Percentiles rank a stretch among this genome's conserved stretches.
Evolutionary conservation across 306 rosid genomes (phyloP).

Genomic region (Cicer pinnatifidum): DNA sequence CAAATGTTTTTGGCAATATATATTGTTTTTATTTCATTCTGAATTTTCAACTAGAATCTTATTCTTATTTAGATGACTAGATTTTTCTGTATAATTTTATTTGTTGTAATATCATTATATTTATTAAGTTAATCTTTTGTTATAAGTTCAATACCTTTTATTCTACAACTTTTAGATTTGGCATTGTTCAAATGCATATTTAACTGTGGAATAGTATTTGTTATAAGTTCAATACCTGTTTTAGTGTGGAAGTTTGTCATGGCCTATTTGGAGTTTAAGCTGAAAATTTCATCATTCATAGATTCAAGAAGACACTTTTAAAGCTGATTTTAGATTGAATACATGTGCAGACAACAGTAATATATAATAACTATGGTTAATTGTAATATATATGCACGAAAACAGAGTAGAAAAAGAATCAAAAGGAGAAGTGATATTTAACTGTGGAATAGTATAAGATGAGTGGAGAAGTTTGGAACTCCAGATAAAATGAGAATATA

Average conservation of each 20-base stretch:
- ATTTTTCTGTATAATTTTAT: constrained; percentile 1
- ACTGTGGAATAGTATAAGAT: too few relatives aligned
- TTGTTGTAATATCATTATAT: background rate
- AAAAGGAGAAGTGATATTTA: too few relatives aligned
- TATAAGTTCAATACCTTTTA: background rate
- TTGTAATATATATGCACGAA: too few relatives aligned
- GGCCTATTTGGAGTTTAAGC: background rate
- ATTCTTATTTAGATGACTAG: background rate
- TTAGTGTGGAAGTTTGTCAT: background rate
- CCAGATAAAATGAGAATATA: too few relatives aligned
- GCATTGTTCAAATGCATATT: constrained; percentile 23
- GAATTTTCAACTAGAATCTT: background rate
- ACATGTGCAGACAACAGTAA: background rate
- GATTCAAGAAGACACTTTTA: background rate
- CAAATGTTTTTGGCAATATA: background rate
- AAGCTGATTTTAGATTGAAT: background rate
- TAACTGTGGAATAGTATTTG: background rate
- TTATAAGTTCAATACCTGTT: background rate
- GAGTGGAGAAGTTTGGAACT: too few relatives aligned
- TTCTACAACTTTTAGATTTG: constrained; percentile 10
- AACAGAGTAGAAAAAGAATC: too few relatives aligned
- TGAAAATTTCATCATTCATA: background rate
- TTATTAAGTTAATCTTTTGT: background rate
- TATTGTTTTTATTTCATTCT: constrained; percentile 21
- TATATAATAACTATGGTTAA: too few relatives aligned